A percentile compares a stretch with the other conserved stretches of the same genome.
phyloP scores from a whole-genome alignment of 148 eudicot genomes.

The Camellia granthamiana region DNA sequence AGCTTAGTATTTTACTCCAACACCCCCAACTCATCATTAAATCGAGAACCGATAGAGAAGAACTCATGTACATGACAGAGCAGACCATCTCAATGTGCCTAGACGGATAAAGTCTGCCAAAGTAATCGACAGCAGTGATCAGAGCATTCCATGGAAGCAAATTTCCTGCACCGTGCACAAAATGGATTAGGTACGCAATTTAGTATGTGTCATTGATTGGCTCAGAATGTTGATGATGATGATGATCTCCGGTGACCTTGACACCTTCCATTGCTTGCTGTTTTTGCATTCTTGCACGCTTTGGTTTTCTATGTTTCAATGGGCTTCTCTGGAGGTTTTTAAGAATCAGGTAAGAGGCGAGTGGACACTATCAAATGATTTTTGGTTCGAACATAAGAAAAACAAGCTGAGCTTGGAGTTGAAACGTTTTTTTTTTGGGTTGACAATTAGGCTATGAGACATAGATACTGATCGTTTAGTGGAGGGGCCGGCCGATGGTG shows the following conservation, averaged over 20 bases:
- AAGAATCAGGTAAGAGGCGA: no score
- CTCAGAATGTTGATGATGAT: background rate
- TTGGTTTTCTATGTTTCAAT: no score
- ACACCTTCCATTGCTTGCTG: constrained; percentile 34
- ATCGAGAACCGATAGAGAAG: constrained; percentile 53
- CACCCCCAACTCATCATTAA: constrained; percentile 38
- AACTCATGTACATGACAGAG: constrained; percentile 74
- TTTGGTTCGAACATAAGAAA: no score
- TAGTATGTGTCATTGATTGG: constrained; percentile 52
- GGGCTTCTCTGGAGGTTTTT: no score
- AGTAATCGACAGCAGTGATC: constrained; percentile 88
- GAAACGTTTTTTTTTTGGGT: no score
- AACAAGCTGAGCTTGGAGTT: no score
- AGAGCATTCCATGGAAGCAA: constrained; percentile 91
- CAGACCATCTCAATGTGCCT: constrained; percentile 65
- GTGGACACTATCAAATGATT: no score
- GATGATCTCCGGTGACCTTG: constrained; percentile 29
- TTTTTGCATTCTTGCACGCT: constrained; percentile 15
- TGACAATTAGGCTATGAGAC: no score
- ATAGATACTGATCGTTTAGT: no score
- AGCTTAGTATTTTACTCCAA: constrained; percentile 13
- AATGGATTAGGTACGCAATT: constrained; percentile 64
- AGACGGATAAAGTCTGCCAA: constrained; percentile 52
- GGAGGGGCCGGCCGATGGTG: no score
- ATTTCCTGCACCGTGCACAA: constrained; percentile 79